Conservation (phyloP, 176 grass and related monocot genomes). For the Juncus effusus region DNA sequence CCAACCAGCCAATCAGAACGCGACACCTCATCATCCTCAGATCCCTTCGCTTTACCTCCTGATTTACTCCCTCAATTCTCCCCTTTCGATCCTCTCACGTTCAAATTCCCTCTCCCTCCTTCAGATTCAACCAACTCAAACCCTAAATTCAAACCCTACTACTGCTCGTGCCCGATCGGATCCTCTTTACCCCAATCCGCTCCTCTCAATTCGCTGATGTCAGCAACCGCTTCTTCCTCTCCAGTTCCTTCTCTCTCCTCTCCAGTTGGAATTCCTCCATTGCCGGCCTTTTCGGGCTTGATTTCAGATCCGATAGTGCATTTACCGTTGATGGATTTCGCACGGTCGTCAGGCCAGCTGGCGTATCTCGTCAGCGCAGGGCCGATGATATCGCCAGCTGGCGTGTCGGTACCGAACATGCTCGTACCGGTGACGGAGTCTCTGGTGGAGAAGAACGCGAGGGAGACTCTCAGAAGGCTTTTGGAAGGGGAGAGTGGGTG, state of each 20-base stretch:
- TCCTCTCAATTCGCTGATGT: background rate
- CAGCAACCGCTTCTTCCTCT: slow-evolving; percentile 33
- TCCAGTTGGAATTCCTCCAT: slow-evolving; percentile 38
- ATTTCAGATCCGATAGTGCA: slow-evolving; percentile 98
- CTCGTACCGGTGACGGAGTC: slow-evolving; percentile 65
- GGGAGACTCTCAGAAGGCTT: slow-evolving; percentile 83
- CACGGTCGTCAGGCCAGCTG: slow-evolving; percentile 60
- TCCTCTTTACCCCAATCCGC: slow-evolving; percentile 51
- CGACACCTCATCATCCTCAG: slow-evolving; percentile 10
- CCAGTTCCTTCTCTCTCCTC: slow-evolving; percentile 49
- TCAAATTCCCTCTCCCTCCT: slow-evolving; percentile 34
- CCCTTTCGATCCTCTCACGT: slow-evolving; percentile 50
- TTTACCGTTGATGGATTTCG: slow-evolving; percentile 74
- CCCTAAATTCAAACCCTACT: slow-evolving; percentile 67
- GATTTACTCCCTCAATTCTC: slow-evolving; percentile 48
- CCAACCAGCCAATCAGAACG: slow-evolving; percentile 13
- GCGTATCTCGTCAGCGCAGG: slow-evolving; percentile 84
- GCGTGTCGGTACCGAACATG: slow-evolving; percentile 46
- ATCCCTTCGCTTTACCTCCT: slow-evolving; percentile 24
- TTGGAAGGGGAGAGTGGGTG: slow-evolving; percentile 36
- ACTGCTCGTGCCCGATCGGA: slow-evolving; percentile 90
- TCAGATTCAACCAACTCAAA: slow-evolving; percentile 15
- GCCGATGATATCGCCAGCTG: slow-evolving; percentile 58
- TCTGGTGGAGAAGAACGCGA: slow-evolving; percentile 68
- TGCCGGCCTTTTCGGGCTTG: slow-evolving; percentile 70